These are phyloP conservation scores for Blastomyces emzantsi DNA, from an alignment of 2,329 filamentous ascomycete species.

Conservation along the genomic window DNA sequence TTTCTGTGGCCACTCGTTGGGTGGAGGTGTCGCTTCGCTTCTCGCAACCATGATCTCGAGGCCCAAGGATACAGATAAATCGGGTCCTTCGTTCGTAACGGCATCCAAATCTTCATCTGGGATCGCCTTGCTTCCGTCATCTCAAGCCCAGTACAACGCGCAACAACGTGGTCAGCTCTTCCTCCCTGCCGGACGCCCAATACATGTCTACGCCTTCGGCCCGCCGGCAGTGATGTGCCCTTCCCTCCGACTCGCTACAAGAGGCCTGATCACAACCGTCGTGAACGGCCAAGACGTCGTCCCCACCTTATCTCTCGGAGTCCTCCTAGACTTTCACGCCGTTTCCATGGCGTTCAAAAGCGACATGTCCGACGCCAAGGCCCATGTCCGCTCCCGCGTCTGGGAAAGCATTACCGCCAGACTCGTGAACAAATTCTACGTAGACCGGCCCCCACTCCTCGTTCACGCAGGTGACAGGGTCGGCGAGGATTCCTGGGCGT, in stretches of 20 bases:
- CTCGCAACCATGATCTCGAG: constrained; percentile 63
- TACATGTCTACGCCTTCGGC: constrained; percentile 73
- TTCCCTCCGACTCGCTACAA: constrained; percentile 58
- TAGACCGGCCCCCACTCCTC: constrained; percentile 37
- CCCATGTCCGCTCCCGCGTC: constrained; percentile 56
- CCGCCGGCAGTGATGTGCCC: constrained; percentile 64
- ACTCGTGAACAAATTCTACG: constrained; percentile 54
- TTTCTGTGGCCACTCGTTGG: constrained; percentile 60
- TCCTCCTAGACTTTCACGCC: constrained; percentile 65
- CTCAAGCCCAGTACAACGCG: constrained; percentile 14
- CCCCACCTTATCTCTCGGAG: constrained; percentile 62
- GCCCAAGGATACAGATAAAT: constrained; percentile 39
- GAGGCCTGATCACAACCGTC: constrained; percentile 64
- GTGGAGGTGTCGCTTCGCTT: constrained; percentile 60
- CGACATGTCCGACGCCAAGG: constrained; percentile 58
- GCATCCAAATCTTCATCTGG: constrained; percentile 35
- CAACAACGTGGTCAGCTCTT: constrained; percentile 30
- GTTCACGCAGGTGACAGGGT: constrained; percentile 41
- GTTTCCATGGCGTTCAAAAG: constrained; percentile 64
- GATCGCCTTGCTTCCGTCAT: constrained; percentile 33
- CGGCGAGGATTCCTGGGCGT: constrained; percentile 60
- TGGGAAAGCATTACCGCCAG: constrained; percentile 57
- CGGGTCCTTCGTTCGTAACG: constrained; percentile 54
- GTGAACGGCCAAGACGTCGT: constrained; percentile 67
- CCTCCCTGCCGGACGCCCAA: constrained; percentile 58